Conservation (phyloP, 2,329 filamentous ascomycete genomes). For the Hymenoscyphus infarciens region DNA sequence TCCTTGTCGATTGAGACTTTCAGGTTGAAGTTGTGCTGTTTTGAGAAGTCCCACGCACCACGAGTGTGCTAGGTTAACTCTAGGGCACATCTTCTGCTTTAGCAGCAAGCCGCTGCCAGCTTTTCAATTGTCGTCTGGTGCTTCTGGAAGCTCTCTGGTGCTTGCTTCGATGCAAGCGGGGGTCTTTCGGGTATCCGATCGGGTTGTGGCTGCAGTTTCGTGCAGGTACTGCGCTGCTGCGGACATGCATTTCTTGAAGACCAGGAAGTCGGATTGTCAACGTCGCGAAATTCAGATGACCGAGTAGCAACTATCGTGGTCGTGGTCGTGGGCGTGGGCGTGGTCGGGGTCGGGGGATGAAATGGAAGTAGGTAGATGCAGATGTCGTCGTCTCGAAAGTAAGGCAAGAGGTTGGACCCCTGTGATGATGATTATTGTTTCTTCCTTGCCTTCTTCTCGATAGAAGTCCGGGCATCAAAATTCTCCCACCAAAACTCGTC, state of each 20-base stretch:
- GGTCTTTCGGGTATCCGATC: not conserved
- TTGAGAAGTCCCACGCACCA: not conserved
- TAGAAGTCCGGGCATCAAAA: not conserved
- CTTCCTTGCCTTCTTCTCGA: not conserved
- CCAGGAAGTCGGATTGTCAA: not conserved
- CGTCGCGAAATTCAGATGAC: not conserved
- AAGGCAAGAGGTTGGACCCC: not conserved
- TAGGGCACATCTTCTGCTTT: not conserved
- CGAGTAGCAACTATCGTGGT: too few species aligned
- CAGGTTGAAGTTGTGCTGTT: not conserved
- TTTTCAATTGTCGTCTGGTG: not conserved
- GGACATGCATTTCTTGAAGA: not conserved
- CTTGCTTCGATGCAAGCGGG: not conserved
- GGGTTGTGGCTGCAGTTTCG: not conserved
- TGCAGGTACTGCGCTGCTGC: slow-evolving; percentile 1
- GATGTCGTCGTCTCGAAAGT: not conserved
- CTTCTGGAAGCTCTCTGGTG: not conserved
- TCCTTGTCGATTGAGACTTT: too few species aligned
- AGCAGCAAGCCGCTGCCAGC: too few species aligned
- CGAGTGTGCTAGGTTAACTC: not conserved
- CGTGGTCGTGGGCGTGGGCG: too few species aligned
- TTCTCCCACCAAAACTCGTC: not conserved
- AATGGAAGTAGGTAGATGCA: not conserved
- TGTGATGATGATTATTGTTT: not conserved
- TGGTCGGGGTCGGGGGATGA: too few species aligned